Percentiles rank a stretch among this genome's conserved stretches.
Evolutionary conservation across 306 rosid species (phyloP).

Genomic region (Comarum palustre): DNA sequence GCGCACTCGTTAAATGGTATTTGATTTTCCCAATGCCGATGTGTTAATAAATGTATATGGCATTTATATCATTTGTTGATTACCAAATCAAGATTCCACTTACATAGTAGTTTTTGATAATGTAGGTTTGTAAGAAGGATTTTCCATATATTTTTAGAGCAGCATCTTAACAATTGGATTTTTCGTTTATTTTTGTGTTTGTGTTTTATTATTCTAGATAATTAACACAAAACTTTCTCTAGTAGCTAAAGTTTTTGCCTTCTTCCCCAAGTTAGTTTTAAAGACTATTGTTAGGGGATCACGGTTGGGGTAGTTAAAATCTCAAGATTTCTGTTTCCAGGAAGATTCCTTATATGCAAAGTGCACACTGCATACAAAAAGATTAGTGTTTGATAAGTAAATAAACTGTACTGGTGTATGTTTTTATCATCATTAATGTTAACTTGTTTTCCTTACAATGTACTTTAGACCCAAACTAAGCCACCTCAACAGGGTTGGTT

Average conservation of each 20-base stretch:
- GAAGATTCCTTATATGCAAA: neutral
- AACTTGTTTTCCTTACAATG: neutral
- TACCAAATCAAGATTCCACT: slow-evolving; percentile 10
- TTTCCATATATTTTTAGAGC: neutral
- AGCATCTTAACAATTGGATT: neutral
- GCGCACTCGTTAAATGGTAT: neutral
- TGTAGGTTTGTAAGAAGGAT: neutral
- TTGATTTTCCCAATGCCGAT: neutral
- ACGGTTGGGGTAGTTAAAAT: neutral
- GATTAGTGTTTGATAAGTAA: neutral
- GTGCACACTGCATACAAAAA: too few relatives aligned
- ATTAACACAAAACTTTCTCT: neutral
- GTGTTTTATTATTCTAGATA: neutral
- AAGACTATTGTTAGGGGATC: neutral
- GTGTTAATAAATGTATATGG: neutral
- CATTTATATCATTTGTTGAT: neutral
- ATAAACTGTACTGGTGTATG: neutral
- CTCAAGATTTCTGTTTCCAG: neutral
- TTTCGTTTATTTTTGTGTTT: neutral
- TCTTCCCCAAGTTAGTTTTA: neutral
- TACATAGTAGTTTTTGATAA: neutral
- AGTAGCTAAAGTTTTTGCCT: neutral
- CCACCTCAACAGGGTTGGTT: neutral
- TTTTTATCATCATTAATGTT: neutral
- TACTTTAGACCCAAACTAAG: neutral